Evolutionary conservation across 2,329 filamentous ascomycete genomes (phyloP).

Genomic region (Podosphaera xanthii): DNA sequence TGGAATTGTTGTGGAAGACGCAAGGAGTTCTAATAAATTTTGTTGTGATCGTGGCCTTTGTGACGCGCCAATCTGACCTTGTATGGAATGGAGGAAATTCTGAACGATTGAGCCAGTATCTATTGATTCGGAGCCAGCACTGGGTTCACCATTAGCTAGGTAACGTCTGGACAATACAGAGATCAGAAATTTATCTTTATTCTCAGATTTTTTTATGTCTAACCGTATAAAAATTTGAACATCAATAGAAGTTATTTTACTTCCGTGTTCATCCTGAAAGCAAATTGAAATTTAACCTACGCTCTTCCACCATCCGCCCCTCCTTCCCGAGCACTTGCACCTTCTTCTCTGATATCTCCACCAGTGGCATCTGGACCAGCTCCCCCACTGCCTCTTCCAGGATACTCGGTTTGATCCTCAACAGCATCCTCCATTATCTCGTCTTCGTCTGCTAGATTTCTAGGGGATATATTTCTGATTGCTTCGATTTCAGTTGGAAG

Average conservation of each 20-base stretch:
- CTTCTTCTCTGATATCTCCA: constrained; percentile 78
- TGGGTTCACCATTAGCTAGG: constrained; percentile 26
- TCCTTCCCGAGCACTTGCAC: constrained; percentile 68
- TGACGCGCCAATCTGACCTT: constrained; percentile 36
- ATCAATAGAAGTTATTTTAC: constrained; percentile 11
- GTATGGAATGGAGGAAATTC: constrained; percentile 67
- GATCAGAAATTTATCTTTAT: constrained; percentile 9
- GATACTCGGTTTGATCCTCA: constrained; percentile 35
- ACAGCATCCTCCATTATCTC: constrained; percentile 64
- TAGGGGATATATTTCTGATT: constrained; percentile 19
- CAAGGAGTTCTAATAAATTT: constrained; percentile 66
- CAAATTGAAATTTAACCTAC: constrained; percentile 46
- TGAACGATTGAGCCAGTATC: constrained; percentile 63
- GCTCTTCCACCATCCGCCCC: constrained; percentile 95
- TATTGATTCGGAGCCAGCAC: constrained; percentile 31
- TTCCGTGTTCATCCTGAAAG: constrained; percentile 8
- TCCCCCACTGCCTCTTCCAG: constrained; percentile 43
- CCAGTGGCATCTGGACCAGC: constrained; percentile 74
- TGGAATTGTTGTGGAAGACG: constrained; percentile 53
- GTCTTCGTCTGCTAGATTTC: constrained; percentile 38
- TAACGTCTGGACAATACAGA: neutral
- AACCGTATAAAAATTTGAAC: constrained; percentile 14
- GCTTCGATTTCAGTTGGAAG: constrained; percentile 49
- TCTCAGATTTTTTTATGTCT: constrained; percentile 14
- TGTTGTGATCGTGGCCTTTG: constrained; percentile 21